These are phyloP conservation scores for Botrytis cinerea DNA, from an alignment of 2,329 filamentous ascomycete species.

Conservation along the genomic window DNA sequence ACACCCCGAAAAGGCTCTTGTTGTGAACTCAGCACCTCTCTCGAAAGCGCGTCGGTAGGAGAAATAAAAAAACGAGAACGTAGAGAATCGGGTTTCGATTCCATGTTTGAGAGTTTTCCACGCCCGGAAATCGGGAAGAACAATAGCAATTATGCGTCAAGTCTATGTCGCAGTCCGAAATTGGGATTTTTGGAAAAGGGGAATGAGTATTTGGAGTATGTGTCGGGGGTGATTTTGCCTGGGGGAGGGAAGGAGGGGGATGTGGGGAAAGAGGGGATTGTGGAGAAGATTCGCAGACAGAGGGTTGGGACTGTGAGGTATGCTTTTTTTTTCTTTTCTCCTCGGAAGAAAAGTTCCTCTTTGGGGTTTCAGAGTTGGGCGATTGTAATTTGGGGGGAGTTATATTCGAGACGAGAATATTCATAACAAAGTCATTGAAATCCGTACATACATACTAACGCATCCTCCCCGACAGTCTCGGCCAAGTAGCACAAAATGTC, in stretches of 20 bases:
- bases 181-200: slow-evolving; percentile 5
- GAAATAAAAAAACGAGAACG: neutral
- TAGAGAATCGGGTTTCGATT: neutral
- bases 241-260: neutral
- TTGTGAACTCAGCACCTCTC: slow-evolving; percentile 6
- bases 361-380: neutral
- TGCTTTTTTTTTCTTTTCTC: neutral
- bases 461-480: neutral
- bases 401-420: neutral
- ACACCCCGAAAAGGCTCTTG: slow-evolving; percentile 4
- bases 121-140: slow-evolving; percentile 4
- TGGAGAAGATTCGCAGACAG: slow-evolving; percentile 35
- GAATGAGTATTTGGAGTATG: slow-evolving; percentile 20
- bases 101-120: slow-evolving; percentile 21
- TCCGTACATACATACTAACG: neutral
- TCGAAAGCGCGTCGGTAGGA: neutral
- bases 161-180: neutral
- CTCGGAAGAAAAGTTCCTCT: fast-evolving
- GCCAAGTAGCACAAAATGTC: slow-evolving; percentile 6
- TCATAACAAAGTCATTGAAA: neutral
- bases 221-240: neutral
- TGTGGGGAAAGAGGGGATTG: slow-evolving; percentile 26
- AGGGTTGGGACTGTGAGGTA: slow-evolving; percentile 22
- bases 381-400: too few species aligned
- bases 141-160: slow-evolving; percentile 3